These are phyloP conservation scores for Globisporangium canariense DNA, from an alignment of 352 stramenopile genomes.

Conservation along the genomic window DNA sequence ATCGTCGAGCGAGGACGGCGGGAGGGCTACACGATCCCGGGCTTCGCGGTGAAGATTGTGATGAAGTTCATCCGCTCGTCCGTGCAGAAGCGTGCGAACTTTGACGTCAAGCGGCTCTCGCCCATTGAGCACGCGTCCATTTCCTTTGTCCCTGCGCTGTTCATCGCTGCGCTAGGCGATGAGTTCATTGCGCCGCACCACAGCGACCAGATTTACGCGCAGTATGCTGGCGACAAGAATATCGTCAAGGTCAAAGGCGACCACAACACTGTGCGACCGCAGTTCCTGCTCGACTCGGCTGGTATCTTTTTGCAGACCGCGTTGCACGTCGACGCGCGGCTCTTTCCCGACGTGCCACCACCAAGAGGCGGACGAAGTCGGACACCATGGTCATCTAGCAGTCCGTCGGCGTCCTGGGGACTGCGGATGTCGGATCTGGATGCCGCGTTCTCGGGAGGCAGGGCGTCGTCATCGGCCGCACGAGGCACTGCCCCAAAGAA, in stretches of 20 bases:
- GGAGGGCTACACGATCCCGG: slow-evolving; percentile 91
- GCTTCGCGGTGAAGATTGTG: slow-evolving; percentile 89
- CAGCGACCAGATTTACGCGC: slow-evolving; percentile 70
- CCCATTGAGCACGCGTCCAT: slow-evolving; percentile 87
- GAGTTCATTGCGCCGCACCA: slow-evolving; percentile 93
- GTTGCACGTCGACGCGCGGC: slow-evolving; percentile 69
- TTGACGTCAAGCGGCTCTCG: slow-evolving; percentile 78
- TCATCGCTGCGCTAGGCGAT: slow-evolving; percentile 94
- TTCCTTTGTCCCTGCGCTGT: slow-evolving; percentile 96
- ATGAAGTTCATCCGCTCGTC: slow-evolving; percentile 89
- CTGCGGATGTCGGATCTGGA: slow-evolving; percentile 64
- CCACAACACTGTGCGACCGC: slow-evolving; percentile 95
- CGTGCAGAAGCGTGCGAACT: slow-evolving; percentile 89
- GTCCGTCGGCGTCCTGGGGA: slow-evolving; percentile 35
- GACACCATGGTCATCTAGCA: slow-evolving; percentile 34
- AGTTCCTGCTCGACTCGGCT: slow-evolving; percentile 95
- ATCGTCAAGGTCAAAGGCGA: slow-evolving; percentile 97
- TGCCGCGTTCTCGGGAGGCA: slow-evolving; percentile 35
- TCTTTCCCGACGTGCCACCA: slow-evolving; percentile 28
- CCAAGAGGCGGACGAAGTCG: slow-evolving; percentile 25
- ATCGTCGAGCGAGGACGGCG: slow-evolving; percentile 95
- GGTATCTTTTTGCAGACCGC: slow-evolving; percentile 96
- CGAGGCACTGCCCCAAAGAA: slow-evolving; percentile 23
- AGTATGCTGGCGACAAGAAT: slow-evolving; percentile 98
- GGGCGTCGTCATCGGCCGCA: slow-evolving; percentile 20